Base-by-base conservation (phyloP, 1,284 basidiomycete genomes). In the Laetiporus sulphureus region DNA sequence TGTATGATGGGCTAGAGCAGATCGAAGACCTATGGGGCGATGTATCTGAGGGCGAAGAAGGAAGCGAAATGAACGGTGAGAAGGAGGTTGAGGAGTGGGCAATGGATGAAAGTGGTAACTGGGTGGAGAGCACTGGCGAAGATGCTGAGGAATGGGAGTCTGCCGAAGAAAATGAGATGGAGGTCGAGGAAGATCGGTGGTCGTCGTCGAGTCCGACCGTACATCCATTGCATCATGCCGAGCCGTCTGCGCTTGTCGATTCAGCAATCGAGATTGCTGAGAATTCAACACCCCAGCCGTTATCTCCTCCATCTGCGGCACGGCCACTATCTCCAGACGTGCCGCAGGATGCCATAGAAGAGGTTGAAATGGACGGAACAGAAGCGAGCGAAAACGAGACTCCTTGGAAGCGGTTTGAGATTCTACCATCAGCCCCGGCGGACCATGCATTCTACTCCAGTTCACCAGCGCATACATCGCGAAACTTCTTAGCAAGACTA, bases 381-480 rank as follows among this genome's bases (percentile, higher is more conserved):
- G 48, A 45, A 10, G 35, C 32, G 20, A 51, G 47, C 23, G 52
- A 52, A 13, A 40, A 44, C 10, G 65, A 66, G 21, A 56, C 65
- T 6, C 56, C 66, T 22, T 91, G 88, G 87, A 77, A 79, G 46
- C 78, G 79, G 18, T 95, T 94, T 57, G 80, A 83, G 43, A 67
- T 93, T 25, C 67, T 91, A 30, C 65, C 89, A 27, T 72, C 77
- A 30, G 81, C 85, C 10, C 91, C 91, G 8, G 53, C 53, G 30
- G 91, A 94, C 54, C 91, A 95, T 53, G 83, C 87, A 11, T 94
- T 84, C 64, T 77, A 75, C 54, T 67, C 67, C n/a, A 73, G 75
- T 21, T 54, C 70, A 4, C 71, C 77, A 19, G 69, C 71, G 2
- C 78, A 82, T 48, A 79, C 84, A 6, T 79, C 79, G 4, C 83